These are phyloP conservation scores for Mortierella sp. DNA, from an alignment of 371 early-diverging fungal genomes.

Conservation along the genomic window DNA sequence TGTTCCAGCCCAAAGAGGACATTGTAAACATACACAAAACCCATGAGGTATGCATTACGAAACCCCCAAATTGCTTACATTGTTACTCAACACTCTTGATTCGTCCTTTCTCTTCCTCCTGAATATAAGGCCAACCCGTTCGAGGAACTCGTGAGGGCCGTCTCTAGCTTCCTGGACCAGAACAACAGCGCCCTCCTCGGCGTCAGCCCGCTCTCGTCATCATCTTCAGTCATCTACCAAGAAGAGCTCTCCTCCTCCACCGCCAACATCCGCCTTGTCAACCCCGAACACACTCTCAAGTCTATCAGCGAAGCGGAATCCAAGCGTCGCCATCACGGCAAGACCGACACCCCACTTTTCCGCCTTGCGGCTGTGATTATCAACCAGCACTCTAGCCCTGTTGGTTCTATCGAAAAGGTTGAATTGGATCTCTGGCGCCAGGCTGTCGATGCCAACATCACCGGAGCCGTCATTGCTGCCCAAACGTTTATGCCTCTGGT, in stretches of 20 bases:
- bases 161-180: constrained; percentile 36
- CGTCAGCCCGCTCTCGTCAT: not conserved
- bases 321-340: constrained; percentile 31
- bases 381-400: constrained; percentile 18
- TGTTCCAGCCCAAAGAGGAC: not conserved
- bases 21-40: not conserved
- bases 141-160: constrained; percentile 29
- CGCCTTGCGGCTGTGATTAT: constrained; percentile 42
- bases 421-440: constrained; percentile 36
- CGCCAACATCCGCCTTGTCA: constrained; percentile 36
- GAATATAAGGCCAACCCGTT: constrained; percentile 17
- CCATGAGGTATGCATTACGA: not conserved
- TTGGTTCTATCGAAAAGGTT: constrained; percentile 42
- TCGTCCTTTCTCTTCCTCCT: not conserved
- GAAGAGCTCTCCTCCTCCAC: constrained; percentile 42
- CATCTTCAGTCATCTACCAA: constrained; percentile 20
- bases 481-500: constrained; percentile 50
- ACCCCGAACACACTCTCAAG: constrained; percentile 28
- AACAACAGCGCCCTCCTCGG: constrained; percentile 33
- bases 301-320: constrained; percentile 29
- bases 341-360: constrained; percentile 34
- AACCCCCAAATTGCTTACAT: not conserved
- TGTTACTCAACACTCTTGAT: not conserved
- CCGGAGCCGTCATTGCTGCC: constrained; percentile 27
- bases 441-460: constrained; percentile 36